Evolutionary conservation across 345 rosid species (phyloP), one percentile per base, ranked within the genome.

Genomic region (Raphanus raphanistrum): DNA sequence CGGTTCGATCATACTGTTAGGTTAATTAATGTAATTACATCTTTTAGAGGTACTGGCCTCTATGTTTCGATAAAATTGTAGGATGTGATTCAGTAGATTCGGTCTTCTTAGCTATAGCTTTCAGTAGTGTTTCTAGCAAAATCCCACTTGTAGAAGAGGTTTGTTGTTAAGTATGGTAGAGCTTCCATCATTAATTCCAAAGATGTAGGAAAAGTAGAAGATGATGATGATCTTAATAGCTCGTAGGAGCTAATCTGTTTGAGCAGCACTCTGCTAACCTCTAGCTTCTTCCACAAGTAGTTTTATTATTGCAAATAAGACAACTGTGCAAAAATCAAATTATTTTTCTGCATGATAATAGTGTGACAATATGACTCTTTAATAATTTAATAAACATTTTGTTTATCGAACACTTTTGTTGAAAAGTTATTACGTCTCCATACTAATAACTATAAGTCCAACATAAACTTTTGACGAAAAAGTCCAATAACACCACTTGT

Each of bases 371-470:
- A 45, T 63, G 38, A 13, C 41, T 15, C 10, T 5, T 10, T 15
- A 12, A 17, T 70, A 36, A 4, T 70, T 36, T 70, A 71, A 28
- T 31, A 35, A 12, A 54, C 52, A 32, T 32, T 6, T 11, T 2
- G n/a, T 64, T 25, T 57, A 13, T 43, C 29, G 66, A 38, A 65
- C 50, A 41, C 21, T 8, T 77, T 71, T 57, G 61, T 77, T 77
- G 81, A 71, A 70, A 77, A 71, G 72, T 65, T 65, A 6, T 77
- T 13, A 43, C 41, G 62, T 64, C 8, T 77, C 43, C 52, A 12
- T 43, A 77, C 71, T 71, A 71, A 55, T 54, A 27, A 71, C 65
- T 77, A 55, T 54, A 27, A 71, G 71, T 77, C 71, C 76, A 71
- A 77, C 45, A 71, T 17, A 57, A 57, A 26, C 28, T 48, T 48